These are phyloP conservation scores for Zasmidium citrigriseum DNA, from an alignment of 2,329 filamentous ascomycete genomes.

Conservation along the genomic window DNA sequence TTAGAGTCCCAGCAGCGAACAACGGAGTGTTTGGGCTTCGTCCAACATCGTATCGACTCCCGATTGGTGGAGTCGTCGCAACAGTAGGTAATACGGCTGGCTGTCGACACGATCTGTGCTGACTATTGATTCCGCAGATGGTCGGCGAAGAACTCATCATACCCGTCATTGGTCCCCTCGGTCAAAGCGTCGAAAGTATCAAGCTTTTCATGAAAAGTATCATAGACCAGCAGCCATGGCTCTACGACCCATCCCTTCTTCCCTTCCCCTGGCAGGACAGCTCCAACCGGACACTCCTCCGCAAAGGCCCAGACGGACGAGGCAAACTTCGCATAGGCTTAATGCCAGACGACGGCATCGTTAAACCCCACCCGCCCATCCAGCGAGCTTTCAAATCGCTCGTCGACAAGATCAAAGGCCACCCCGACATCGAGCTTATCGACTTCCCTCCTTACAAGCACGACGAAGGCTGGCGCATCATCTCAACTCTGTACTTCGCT, in stretches of 20 bases:
- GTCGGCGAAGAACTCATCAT: constrained; percentile 49
- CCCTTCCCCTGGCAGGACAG: constrained; percentile 57
- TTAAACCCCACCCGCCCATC: constrained; percentile 67
- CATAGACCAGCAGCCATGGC: constrained; percentile 57
- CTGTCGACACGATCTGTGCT: not conserved
- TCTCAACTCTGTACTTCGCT: constrained; percentile 56
- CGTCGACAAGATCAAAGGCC: constrained; percentile 44
- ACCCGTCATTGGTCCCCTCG: constrained; percentile 56
- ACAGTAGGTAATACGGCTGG: constrained; percentile 17
- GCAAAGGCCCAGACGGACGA: constrained; percentile 20
- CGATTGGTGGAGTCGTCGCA: constrained; percentile 43
- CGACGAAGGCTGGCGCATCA: constrained; percentile 51
- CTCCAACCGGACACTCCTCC: constrained; percentile 16
- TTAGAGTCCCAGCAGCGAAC: constrained; percentile 51
- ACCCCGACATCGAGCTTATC: constrained; percentile 54
- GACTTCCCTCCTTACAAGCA: constrained; percentile 54
- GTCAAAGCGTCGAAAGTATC: constrained; percentile 54
- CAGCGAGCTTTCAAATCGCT: constrained; percentile 55
- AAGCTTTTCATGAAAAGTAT: constrained; percentile 56
- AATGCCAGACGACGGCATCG: constrained; percentile 65
- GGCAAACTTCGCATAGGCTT: constrained; percentile 59
- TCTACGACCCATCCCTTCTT: constrained; percentile 57
- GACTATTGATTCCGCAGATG: constrained; percentile 31
- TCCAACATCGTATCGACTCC: constrained; percentile 48
- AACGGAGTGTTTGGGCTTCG: constrained; percentile 49